phyloP scores from a whole-genome alignment of 768 basidiomycete genomes.

The Xerocomellus dryophilus region DNA sequence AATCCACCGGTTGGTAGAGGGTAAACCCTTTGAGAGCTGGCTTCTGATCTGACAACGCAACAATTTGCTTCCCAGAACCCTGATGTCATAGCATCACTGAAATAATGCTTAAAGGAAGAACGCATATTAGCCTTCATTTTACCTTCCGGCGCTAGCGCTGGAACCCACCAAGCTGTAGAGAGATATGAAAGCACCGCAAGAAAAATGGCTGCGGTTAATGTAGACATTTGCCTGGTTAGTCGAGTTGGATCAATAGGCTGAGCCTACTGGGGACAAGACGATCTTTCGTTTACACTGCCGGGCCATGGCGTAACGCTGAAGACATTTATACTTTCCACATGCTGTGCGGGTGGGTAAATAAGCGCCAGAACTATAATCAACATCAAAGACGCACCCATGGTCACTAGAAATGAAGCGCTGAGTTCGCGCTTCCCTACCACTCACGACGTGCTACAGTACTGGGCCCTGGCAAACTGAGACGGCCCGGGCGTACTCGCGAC shows the following conservation, averaged over 20 bases:
- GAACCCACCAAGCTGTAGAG: slow-evolving; percentile 25
- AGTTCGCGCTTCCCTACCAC: background rate
- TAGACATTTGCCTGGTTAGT: background rate
- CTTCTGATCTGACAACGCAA: background rate
- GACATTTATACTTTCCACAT: background rate
- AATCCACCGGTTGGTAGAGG: slow-evolving; percentile 25
- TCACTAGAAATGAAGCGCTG: background rate
- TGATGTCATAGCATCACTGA: background rate
- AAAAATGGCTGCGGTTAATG: background rate
- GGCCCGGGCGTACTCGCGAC: too few species aligned
- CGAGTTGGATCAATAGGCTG: background rate
- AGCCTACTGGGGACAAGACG: background rate
- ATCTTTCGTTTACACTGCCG: background rate
- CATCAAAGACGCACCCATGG: background rate
- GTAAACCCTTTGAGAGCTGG: slow-evolving; percentile 3
- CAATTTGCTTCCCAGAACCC: background rate
- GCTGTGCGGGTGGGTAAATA: background rate
- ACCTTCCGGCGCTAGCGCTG: slow-evolving; percentile 3
- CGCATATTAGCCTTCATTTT: background rate
- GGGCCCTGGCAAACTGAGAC: too few species aligned
- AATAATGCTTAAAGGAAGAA: background rate
- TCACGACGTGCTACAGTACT: too few species aligned
- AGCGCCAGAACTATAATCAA: background rate
- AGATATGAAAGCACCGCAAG: background rate
- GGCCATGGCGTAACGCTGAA: background rate